Base-by-base conservation (phyloP, 345 rosid species). In the Populus pruinosa region DNA sequence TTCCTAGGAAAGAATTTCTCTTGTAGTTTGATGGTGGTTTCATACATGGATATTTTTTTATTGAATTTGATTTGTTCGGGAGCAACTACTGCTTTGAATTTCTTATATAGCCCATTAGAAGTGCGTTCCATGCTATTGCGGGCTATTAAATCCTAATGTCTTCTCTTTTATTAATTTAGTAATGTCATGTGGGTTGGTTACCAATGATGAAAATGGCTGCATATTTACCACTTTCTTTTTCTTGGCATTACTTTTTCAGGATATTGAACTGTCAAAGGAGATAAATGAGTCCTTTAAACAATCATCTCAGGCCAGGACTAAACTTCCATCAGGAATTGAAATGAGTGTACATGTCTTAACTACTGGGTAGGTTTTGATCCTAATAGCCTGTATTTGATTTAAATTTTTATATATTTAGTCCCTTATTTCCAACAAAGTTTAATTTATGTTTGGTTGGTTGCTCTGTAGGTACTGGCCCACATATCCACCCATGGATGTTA, bases 401-500 rank as follows among this genome's bases (percentile, higher is more conserved):
- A 29, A 53, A 0, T 61, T 17, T 53, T 20, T 71, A 8, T 80
- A 38, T 74, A 31, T 41, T 67, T 47, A 68, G 64, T 29, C 75
- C 71, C 33, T 61, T 25, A 39, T 17, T 76, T 70, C 55, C 25
- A 20, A 5, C 5, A 50, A 56, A 66, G 25, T 67, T 77, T 59
- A 44, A 69, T 71, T 63, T 36, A 12, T 73, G 4, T 31, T 81
- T 82, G 31, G 74, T 35, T 86, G 78, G 23, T 39, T 83, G 76
- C 73, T 49, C 72, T 89, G 84, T 86, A 96, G 99, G 80, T 96
- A 92, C 86, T 96, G 99, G 99, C 99, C 99, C 75, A 96, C 98
- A 38, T 96, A 96, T 86, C 97, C 99, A 25, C 99, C 97, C 55
- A 94, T 96, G 98, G 95, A 91, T 87, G 97, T 96, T 59, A 92